A percentile compares a stretch with the other conserved stretches of the same genome.
Evolutionary conservation across 805 yeast genomes (phyloP).

Genomic region (Phaffomyces opuntiae): DNA sequence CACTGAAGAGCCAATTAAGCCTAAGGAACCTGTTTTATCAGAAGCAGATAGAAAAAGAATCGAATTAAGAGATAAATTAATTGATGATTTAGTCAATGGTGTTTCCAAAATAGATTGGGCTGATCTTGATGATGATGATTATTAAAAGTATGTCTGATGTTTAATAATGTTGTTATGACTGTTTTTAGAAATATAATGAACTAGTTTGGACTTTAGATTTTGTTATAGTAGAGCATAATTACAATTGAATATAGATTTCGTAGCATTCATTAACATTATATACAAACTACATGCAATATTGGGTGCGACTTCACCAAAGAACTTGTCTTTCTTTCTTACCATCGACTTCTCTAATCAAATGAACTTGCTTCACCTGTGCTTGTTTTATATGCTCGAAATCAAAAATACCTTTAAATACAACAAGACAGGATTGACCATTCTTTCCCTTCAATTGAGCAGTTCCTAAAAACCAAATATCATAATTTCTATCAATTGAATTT

Average conservation of each 20-base stretch:
- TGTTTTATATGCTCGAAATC: conserved; percentile 22
- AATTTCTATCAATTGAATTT: conserved; percentile 10
- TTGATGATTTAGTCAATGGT: conserved; percentile 15
- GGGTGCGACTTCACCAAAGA: conserved; percentile 13
- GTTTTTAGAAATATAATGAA: neutral
- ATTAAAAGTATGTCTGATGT: too few species aligned
- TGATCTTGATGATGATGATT: conserved; percentile 15
- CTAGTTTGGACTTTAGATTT: neutral
- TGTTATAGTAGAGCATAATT: neutral
- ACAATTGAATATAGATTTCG: too few species aligned
- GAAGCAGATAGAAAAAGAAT: conserved; percentile 7
- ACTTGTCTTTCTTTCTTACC: conserved; percentile 15
- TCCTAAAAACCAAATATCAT: conserved; percentile 17
- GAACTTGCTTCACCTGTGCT: conserved; percentile 16
- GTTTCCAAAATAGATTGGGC: conserved; percentile 17
- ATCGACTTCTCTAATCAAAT: conserved; percentile 10
- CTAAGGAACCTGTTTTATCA: conserved; percentile 1
- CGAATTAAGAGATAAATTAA: conserved; percentile 3
- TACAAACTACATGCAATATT: neutral
- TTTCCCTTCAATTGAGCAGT: conserved; percentile 15
- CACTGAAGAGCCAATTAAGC: neutral
- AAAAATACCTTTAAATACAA: conserved; percentile 20
- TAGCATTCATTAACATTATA: neutral
- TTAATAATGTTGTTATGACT: too few species aligned
- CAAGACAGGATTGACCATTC: conserved; percentile 11